Evolutionary conservation across 1,284 basidiomycete species (phyloP).

Genomic region (Cronartium quercuum): DNA sequence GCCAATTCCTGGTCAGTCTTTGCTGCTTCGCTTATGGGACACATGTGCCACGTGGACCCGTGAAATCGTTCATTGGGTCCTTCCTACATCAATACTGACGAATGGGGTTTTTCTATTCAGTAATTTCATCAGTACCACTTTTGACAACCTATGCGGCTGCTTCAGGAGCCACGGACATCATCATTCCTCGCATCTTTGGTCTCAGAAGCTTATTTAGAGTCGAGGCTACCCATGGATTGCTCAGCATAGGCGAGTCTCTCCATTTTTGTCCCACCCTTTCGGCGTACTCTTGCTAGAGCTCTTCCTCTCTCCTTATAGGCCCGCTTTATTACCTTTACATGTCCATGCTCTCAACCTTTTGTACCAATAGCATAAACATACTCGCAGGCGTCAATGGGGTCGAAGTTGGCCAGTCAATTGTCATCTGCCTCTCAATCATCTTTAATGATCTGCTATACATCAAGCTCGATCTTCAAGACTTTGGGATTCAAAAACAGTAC

Average conservation of each 20-base stretch:
- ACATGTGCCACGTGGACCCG: no score
- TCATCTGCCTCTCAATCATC: conserved; percentile 84
- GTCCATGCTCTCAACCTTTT: conserved; percentile 88
- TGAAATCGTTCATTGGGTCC: no score
- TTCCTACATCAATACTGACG: background rate
- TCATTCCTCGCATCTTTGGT: conserved; percentile 66
- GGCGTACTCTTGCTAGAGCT: background rate
- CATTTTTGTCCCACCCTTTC: conserved; percentile 24
- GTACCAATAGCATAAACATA: conserved; percentile 98
- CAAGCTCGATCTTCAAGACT: conserved; percentile 51
- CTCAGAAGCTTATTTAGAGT: conserved; percentile 54
- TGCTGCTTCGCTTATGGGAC: background rate
- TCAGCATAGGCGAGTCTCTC: conserved; percentile 68
- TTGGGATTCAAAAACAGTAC: conserved; percentile 16
- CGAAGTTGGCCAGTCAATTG: conserved; percentile 84
- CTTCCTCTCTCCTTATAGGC: conserved; percentile 55
- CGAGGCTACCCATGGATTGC: conserved; percentile 52
- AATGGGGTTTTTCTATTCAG: conserved; percentile 42
- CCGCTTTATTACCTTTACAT: conserved; percentile 96
- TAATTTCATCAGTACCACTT: conserved; percentile 89
- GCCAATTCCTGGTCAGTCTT: conserved; percentile 63
- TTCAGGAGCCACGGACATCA: conserved; percentile 82
- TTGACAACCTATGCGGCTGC: conserved; percentile 91
- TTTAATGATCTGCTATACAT: conserved; percentile 88
- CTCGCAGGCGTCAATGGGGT: conserved; percentile 96